Percentiles rank a stretch among this genome's conserved stretches.
These are phyloP conservation scores for Aspergillus cristatus DNA, from an alignment of 495 filamentous ascomycete species.

Conservation along the genomic window DNA sequence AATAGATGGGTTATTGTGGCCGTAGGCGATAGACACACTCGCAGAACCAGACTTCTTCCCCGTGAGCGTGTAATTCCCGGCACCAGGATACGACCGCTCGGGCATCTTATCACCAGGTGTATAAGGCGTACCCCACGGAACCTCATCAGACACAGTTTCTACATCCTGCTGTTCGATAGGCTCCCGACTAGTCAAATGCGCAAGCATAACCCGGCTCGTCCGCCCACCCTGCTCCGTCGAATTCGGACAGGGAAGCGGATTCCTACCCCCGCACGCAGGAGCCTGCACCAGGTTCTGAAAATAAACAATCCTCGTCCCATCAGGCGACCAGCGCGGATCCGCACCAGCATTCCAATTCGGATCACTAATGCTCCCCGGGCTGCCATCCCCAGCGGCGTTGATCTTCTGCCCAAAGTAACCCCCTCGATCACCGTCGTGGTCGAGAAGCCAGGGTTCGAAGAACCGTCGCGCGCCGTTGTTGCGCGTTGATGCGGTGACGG, in stretches of 20 bases:
- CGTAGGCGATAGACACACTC: neutral
- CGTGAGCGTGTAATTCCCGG: constrained; percentile 7
- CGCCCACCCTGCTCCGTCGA: constrained; percentile 11
- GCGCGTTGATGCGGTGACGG: constrained; percentile 10
- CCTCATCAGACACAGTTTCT: constrained; percentile 3
- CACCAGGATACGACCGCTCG: neutral
- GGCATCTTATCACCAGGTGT: constrained; percentile 1
- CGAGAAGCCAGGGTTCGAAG: constrained; percentile 15
- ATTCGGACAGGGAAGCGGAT: constrained; percentile 10
- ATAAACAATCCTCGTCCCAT: constrained; percentile 15
- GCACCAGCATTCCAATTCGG: constrained; percentile 18
- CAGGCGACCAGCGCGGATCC: constrained; percentile 16
- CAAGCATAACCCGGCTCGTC: constrained; percentile 12
- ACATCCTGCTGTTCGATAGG: neutral
- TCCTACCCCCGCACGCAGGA: constrained; percentile 8
- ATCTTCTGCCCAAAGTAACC: constrained; percentile 17
- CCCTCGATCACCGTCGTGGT: constrained; percentile 11
- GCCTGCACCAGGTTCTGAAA: constrained; percentile 9
- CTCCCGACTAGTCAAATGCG: constrained; percentile 4
- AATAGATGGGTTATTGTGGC: neutral
- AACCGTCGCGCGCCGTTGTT: constrained; percentile 17
- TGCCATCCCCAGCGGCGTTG: constrained; percentile 11
- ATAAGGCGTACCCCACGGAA: constrained; percentile 11
- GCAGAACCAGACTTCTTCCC: constrained; percentile 7
- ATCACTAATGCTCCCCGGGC: constrained; percentile 12